These are phyloP conservation scores for Chrysosporium queenslandicum DNA, from an alignment of 2,329 filamentous ascomycete species.

Conservation along the genomic window DNA sequence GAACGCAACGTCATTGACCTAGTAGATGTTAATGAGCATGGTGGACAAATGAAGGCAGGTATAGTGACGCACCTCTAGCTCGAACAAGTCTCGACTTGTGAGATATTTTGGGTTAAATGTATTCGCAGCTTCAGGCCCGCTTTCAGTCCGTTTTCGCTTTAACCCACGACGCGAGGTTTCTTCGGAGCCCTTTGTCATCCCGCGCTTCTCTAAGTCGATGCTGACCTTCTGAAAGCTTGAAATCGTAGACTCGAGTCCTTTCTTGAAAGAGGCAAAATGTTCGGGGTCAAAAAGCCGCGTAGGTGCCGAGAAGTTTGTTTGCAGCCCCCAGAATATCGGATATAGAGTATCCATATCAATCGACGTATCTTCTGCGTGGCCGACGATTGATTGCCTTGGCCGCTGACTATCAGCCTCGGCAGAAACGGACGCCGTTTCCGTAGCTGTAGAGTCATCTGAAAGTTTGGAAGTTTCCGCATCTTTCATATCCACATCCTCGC, in stretches of 20 bases:
- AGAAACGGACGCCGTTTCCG: slow-evolving; percentile 12
- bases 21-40: slow-evolving; percentile 12
- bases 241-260: slow-evolving; percentile 53
- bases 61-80: slow-evolving; percentile 59
- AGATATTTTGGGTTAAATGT: slow-evolving; percentile 96
- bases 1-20: slow-evolving; percentile 91
- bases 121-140: slow-evolving; percentile 54
- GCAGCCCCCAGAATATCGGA: slow-evolving; percentile 85
- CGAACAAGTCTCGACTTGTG: slow-evolving; percentile 93
- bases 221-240: slow-evolving; percentile 64
- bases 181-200: slow-evolving; percentile 47
- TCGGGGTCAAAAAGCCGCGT: slow-evolving; percentile 64
- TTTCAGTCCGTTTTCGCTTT: slow-evolving; percentile 60
- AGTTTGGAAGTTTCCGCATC: slow-evolving; percentile 25
- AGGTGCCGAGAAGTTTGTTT: slow-evolving; percentile 84
- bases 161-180: slow-evolving; percentile 51
- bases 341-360: slow-evolving; percentile 67
- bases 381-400: slow-evolving; percentile 10
- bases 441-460: slow-evolving; percentile 13
- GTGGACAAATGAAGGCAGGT: background rate
- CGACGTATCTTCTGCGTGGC: slow-evolving; percentile 25
- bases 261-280: slow-evolving; percentile 57
- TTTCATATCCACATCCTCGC: slow-evolving; percentile 58
- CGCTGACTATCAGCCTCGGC: slow-evolving; percentile 12
- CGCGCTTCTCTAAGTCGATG: slow-evolving; percentile 58